A percentile compares a stretch with the other conserved stretches of the same genome.
Evolutionary conservation across 192 early-diverging fungal genomes (phyloP).

Genomic region (Backusella liffmaniae): DNA sequence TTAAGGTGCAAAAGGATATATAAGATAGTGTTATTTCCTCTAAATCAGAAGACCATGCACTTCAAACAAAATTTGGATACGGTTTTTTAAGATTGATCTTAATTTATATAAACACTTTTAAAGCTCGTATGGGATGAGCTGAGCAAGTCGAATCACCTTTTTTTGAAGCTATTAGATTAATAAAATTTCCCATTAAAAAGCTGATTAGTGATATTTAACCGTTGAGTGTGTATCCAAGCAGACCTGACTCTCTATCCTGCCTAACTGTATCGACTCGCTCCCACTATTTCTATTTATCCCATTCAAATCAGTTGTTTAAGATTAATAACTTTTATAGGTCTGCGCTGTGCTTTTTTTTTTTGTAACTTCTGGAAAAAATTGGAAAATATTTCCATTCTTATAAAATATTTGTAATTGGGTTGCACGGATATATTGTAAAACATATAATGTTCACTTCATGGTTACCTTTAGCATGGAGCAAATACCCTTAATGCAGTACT

Average conservation of each 20-base stretch:
- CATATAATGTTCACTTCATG: background rate
- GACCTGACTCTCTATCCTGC: background rate
- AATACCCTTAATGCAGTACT: background rate
- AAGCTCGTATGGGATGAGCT: no score
- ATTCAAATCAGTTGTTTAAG: background rate
- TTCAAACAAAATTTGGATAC: no score
- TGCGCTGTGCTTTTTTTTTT: no score
- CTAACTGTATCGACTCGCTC: background rate
- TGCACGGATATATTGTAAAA: background rate
- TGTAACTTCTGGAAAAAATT: background rate
- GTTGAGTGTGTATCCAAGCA: background rate
- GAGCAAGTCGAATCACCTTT: no score
- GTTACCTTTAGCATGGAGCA: background rate
- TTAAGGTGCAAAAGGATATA: no score
- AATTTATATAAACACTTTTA: no score
- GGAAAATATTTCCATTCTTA: background rate
- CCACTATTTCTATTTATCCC: background rate
- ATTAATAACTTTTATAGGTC: background rate
- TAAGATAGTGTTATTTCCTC: no score
- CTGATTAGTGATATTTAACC: background rate
- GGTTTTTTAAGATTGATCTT: no score
- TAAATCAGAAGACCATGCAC: no score
- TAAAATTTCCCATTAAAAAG: background rate
- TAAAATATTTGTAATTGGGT: background rate
- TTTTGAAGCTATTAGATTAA: no score